Base-by-base conservation (phyloP, 2,329 filamentous ascomycete genomes). In the Venturia oleaginea region DNA sequence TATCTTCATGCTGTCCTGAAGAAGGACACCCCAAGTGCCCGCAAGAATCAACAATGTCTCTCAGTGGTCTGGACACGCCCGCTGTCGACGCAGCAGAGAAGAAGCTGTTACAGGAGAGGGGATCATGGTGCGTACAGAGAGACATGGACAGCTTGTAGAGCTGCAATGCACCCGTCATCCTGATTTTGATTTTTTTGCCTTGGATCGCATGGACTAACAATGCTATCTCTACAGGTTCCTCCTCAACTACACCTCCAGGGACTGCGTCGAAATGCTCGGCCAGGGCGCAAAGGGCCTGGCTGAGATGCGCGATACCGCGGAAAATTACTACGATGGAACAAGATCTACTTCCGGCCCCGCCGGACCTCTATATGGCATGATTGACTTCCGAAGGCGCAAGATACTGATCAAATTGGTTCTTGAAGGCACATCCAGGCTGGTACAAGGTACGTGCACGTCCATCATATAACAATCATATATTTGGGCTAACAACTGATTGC, bases 371-470 rank as follows among this genome's bases (percentile, higher is more conserved):
- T 99, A 95, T 73, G 94, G 94, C 63, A 91, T 97, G 73, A 79
- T 99, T 69, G 87, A 90, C 70, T 97, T 97, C 76, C 84, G 93
- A 65, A 86, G 92, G 73, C 86, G 92, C 73, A 97, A 92, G 76
- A 89, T 97, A 60, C 78, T 99, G 66, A 84, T 99, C 75, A 97
- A 94, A 78, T 96, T 94, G 75, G 83, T 96, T 67, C 94, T 93
- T 0, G 91, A 96, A 66, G 90, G 88, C 66, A 93, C 92, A 68
- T 97, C 94, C 67, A 85, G 94, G 71, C 81, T 99, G 64, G 81
- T 99, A 63, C 90, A 96, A 89, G 94, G 94, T 96, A 77, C 70
- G 51, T 57, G 85, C 75, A 55, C 59, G 38, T n/a, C 30, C 27
- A 17, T 37, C 54, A 17, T 38, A 22, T 32, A 34, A 4, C 15